Evolutionary conservation across 73 alveolate genomes (phyloP), one percentile per base, ranked within the genome.

Genomic region (Paramecium pentaurelia): DNA sequence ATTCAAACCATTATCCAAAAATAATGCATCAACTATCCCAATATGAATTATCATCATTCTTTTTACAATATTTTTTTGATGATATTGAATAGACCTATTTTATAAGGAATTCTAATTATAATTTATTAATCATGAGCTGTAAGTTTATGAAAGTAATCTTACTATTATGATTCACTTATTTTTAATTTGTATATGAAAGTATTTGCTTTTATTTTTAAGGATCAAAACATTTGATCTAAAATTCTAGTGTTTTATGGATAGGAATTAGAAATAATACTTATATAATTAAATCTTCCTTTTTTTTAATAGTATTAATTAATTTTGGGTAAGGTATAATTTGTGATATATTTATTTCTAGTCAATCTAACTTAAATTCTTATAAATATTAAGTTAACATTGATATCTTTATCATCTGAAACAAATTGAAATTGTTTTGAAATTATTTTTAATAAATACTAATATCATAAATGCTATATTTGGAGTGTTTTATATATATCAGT

Each of bases 401-500:
- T 49, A 27, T 94, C 95, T 4, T 87, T 91, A 14, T 51, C 22
- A 45, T 92, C 92, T 45, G 60, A 59, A 5, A 95, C 94, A 49
- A 94, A 86, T 40, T 60, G 47, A 11, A 83, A 51, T 18, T 64
- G 95, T 42, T 60, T 70, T 2, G 98, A 96, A 30, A 84, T 27
- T 77, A 34, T 91, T 34, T 86, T 34, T 28, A 95, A 77, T 11
- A 95, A 86, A n/a, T 73, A 38, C 20, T 93, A 14, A 60, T 5
- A 18, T 71, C 49, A 47, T 38, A 27, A 47, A 37, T 18, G 8
- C 42, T 18, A n/a, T 14, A n/a, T 11, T 5, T 45, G 64, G 9
- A 98, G 77, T 5, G 99, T 99, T 44, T 68, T 37, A 38, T 83
- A 93, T 36, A 98, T 94, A 73, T 97, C 96, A 20, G 99, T 98